Evolutionary conservation across 2,329 filamentous ascomycete genomes (phyloP).

Genomic region (Davidsoniella neocaledoniae): DNA sequence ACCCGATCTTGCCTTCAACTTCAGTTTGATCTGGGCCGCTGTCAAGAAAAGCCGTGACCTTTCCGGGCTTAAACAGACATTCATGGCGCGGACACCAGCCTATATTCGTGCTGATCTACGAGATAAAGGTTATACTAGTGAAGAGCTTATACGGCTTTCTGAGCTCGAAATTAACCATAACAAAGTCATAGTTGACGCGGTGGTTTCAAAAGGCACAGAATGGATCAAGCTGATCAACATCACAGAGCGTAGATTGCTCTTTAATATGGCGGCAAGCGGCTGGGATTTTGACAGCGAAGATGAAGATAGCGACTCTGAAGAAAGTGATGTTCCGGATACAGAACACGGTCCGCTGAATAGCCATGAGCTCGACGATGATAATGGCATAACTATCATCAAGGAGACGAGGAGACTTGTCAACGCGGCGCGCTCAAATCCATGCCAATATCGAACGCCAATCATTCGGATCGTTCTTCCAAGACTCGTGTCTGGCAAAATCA

Average conservation of each 20-base stretch:
- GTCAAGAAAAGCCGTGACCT: slow-evolving; percentile 2
- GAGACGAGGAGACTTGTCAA: neutral
- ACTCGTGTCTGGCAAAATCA: neutral
- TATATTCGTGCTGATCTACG: neutral
- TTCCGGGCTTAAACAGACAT: neutral
- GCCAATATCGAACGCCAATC: neutral
- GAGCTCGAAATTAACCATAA: neutral
- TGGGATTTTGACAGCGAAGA: slow-evolving; percentile 1
- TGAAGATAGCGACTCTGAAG: neutral
- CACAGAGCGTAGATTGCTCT: neutral
- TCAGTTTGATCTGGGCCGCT: neutral
- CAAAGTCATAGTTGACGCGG: neutral
- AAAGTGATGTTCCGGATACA: no score
- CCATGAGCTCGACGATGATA: no score
- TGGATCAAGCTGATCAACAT: slow-evolving; percentile 3
- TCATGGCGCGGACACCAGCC: neutral
- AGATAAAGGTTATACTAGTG: neutral
- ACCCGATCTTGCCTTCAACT: slow-evolving; percentile 1
- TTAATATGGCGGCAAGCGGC: slow-evolving; percentile 1
- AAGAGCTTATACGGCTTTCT: neutral
- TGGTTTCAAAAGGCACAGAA: neutral
- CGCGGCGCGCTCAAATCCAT: slow-evolving; percentile 1
- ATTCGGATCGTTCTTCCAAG: neutral
- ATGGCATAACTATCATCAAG: neutral
- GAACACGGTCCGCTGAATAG: neutral